Percentiles rank a stretch among this genome's conserved stretches.
These are phyloP conservation scores for Aechmea fasciata DNA, from an alignment of 176 grass and related monocot species.

Conservation along the genomic window DNA sequence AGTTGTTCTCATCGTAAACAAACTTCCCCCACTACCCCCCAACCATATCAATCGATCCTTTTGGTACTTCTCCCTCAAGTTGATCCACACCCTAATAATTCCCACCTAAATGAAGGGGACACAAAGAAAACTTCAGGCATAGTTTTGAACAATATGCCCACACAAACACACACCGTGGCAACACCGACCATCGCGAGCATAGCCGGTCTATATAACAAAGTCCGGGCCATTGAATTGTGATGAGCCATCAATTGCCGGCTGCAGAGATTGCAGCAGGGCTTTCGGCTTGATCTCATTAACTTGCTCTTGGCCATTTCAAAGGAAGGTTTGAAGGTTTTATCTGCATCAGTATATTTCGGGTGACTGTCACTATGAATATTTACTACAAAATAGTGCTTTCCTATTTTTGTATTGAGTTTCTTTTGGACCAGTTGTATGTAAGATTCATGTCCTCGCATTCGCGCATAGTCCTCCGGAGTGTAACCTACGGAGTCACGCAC, in stretches of 20 bases:
- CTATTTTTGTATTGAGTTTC: slow-evolving; percentile 70
- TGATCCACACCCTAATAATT: slow-evolving; percentile 49
- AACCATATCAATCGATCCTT: neutral
- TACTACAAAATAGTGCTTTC: slow-evolving; percentile 46
- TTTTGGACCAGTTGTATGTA: slow-evolving; percentile 72
- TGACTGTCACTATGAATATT: slow-evolving; percentile 39
- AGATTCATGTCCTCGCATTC: slow-evolving; percentile 37
- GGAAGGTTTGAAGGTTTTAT: slow-evolving; percentile 34
- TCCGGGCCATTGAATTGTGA: slow-evolving; percentile 25
- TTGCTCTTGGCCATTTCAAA: slow-evolving; percentile 36
- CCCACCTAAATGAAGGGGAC: slow-evolving; percentile 79
- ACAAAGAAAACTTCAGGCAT: slow-evolving; percentile 61
- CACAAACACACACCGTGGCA: slow-evolving; percentile 74
- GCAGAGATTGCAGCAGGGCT: slow-evolving; percentile 49
- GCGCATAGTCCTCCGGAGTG: slow-evolving; percentile 79
- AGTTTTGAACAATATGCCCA: slow-evolving; percentile 68
- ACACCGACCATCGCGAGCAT: slow-evolving; percentile 84
- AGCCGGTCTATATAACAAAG: slow-evolving; percentile 80
- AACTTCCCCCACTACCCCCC: neutral
- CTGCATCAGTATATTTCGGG: slow-evolving; percentile 23
- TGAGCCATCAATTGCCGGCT: slow-evolving; percentile 34
- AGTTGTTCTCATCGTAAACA: too few relatives aligned
- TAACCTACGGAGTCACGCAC: slow-evolving; percentile 37
- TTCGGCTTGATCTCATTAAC: slow-evolving; percentile 17
- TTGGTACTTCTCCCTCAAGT: slow-evolving; percentile 34